Conservation (phyloP, 108 stramenopile species). For the Nitzschia palea region DNA sequence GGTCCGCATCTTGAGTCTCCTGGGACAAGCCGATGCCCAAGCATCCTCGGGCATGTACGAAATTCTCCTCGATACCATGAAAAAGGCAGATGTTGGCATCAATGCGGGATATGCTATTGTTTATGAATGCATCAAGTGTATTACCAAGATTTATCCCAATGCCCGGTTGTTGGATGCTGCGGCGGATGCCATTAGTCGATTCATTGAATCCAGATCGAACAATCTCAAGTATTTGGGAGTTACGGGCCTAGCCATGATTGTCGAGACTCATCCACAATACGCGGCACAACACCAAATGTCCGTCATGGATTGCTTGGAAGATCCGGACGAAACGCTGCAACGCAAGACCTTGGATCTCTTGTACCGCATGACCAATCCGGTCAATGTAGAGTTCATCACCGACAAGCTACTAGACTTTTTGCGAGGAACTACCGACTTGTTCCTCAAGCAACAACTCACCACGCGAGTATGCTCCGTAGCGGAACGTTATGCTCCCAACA, state of each 20-base stretch:
- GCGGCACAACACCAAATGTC: constrained; percentile 97
- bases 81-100: constrained; percentile 97
- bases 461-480: constrained; percentile 91
- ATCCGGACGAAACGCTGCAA: constrained; percentile 97
- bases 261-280: constrained; percentile 94
- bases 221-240: constrained; percentile 98
- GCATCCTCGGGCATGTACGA: constrained; percentile 96
- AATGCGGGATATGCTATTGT: constrained; percentile 98
- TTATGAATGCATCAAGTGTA: constrained; percentile 95
- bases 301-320: constrained; percentile 99
- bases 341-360: constrained; percentile 96
- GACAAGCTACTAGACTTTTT: constrained; percentile 92
- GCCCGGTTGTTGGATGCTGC: constrained; percentile 93
- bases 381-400: constrained; percentile 97
- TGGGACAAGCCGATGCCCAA: constrained; percentile 85
- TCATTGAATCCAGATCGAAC: constrained; percentile 89
- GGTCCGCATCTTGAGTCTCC: constrained; percentile 87
- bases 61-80: constrained; percentile 91
- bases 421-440: constrained; percentile 83
- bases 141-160: constrained; percentile 98
- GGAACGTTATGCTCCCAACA: constrained; percentile 96
- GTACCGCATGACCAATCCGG: constrained; percentile 98
- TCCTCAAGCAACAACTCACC: constrained; percentile 88
- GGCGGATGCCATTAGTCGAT: constrained; percentile 89
- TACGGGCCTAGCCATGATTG: constrained; percentile 95